Percentiles rank a stretch among this genome's conserved stretches.
Evolutionary conservation across 305 asterid species (phyloP).

Genomic region (Euphrasia arctica): DNA sequence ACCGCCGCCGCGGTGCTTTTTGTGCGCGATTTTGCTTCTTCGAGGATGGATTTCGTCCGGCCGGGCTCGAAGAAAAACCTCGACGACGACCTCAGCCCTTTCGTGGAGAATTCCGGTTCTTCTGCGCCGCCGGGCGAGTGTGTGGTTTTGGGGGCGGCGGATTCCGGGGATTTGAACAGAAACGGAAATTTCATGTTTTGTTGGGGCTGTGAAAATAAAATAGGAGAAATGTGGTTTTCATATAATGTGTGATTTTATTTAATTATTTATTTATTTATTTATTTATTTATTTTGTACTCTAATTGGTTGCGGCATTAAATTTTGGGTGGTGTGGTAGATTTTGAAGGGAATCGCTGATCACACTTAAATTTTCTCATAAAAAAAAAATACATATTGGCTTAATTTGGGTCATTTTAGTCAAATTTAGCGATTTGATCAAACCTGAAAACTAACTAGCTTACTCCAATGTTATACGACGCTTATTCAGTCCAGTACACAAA

Average conservation of each 20-base stretch:
- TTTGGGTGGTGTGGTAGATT: background rate
- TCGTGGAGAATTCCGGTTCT: constrained; percentile 16
- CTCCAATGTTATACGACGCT: too few relatives aligned
- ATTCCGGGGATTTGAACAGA: constrained; percentile 49
- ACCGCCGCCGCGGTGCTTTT: constrained; percentile 28
- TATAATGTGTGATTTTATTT: background rate
- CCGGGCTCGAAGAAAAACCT: constrained; percentile 71
- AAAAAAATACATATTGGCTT: too few relatives aligned
- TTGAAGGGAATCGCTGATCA: background rate
- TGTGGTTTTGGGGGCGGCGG: constrained; percentile 17
- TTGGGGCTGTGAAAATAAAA: background rate
- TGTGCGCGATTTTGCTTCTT: constrained; percentile 28
- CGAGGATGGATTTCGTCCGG: constrained; percentile 54
- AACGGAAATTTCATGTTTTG: constrained; percentile 43
- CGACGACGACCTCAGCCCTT: constrained; percentile 24
- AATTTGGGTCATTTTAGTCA: too few relatives aligned
- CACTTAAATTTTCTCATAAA: too few relatives aligned
- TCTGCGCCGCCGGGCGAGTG: constrained; percentile 25
- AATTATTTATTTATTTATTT: background rate
- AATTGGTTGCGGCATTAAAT: background rate
- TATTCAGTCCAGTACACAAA: too few relatives aligned
- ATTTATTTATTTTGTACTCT: background rate
- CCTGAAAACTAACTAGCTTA: too few relatives aligned
- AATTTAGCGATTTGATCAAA: too few relatives aligned
- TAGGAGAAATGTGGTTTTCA: constrained; percentile 20